Conservation (phyloP, 2,329 filamentous ascomycete species). For the Cucurbitaria berberidis region DNA sequence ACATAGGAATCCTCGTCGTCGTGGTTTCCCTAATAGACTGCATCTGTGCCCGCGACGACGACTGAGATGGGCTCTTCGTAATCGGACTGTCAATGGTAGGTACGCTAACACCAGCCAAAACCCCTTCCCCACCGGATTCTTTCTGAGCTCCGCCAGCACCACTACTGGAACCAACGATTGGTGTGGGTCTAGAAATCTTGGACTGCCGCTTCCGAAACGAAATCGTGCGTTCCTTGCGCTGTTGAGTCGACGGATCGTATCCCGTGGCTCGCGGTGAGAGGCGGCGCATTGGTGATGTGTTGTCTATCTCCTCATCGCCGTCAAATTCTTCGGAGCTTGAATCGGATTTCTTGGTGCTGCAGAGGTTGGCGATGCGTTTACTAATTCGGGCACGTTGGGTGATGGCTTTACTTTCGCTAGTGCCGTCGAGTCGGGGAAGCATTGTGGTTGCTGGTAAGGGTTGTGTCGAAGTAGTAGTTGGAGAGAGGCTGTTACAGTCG, state of each 20-base stretch:
- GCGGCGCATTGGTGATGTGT: slow-evolving; percentile 1
- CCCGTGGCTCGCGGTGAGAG: slow-evolving; percentile 8
- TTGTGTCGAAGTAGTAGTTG: background rate
- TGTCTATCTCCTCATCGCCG: background rate
- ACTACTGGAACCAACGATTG: background rate
- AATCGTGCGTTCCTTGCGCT: background rate
- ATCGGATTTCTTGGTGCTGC: background rate
- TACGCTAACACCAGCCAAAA: background rate
- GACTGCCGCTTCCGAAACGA: background rate
- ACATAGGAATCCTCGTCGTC: background rate
- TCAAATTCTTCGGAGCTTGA: background rate
- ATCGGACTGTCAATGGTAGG: background rate
- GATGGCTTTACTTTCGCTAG: background rate
- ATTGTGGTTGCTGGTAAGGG: background rate
- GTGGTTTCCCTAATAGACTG: background rate
- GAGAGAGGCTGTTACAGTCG: too few species aligned
- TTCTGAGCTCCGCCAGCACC: background rate
- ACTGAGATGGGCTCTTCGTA: background rate
- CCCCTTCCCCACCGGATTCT: background rate
- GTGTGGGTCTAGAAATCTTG: background rate
- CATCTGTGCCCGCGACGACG: background rate
- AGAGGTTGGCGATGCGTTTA: background rate
- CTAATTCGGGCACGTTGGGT: background rate
- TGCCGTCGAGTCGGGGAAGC: slow-evolving; percentile 1
- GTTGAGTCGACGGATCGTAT: background rate